Evolutionary conservation across 2,329 filamentous ascomycete genomes (phyloP).

Genomic region (Aspergillus quadrilineatus): DNA sequence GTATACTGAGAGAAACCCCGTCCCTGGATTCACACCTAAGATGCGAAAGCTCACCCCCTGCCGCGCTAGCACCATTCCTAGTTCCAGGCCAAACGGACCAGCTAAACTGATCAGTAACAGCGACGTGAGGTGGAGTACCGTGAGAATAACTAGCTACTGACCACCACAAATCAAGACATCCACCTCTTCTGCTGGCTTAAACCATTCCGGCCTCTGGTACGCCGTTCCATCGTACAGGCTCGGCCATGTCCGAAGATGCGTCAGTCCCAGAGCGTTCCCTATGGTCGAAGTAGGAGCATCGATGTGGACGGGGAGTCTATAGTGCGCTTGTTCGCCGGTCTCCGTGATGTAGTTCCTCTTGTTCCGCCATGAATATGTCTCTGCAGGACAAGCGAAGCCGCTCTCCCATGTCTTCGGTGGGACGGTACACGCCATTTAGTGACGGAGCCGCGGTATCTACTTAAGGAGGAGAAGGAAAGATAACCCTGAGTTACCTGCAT

Average conservation of each 20-base stretch:
- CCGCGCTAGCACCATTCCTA: background rate
- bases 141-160: background rate
- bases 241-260: conserved; percentile 5
- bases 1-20: background rate
- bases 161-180: conserved; percentile 11
- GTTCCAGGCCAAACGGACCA: conserved; percentile 3
- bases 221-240: conserved; percentile 5
- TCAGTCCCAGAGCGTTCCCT: background rate
- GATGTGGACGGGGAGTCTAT: background rate
- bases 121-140: background rate
- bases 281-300: conserved; percentile 2
- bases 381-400: background rate
- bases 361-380: background rate
- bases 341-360: background rate
- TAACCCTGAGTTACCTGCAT: too few relatives aligned
- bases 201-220: background rate
- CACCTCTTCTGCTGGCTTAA: background rate
- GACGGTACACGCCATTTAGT: background rate
- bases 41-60: conserved; percentile 7
- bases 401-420: background rate
- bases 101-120: background rate
- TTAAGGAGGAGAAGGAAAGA: background rate
- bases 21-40: background rate
- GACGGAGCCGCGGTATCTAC: background rate
- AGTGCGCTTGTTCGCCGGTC: conserved; percentile 1